Conservation (phyloP, 1,139 yeast species). For the Suhomyces coccinellae region DNA sequence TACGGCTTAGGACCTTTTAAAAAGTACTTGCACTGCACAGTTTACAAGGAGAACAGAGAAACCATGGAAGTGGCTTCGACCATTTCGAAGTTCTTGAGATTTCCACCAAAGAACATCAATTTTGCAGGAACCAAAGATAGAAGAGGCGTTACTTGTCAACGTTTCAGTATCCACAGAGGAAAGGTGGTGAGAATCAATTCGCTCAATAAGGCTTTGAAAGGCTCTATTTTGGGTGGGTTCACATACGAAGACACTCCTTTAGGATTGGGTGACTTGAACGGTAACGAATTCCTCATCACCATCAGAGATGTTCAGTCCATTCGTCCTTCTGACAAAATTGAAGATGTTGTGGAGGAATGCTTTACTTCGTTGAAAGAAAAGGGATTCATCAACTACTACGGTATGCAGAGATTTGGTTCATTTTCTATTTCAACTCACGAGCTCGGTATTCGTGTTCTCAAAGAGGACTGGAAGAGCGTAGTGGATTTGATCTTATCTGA, state of each 20-base stretch:
- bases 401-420: conserved; percentile 97
- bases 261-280: conserved; percentile 77
- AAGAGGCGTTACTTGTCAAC: conserved; percentile 92
- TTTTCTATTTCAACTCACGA: conserved; percentile 89
- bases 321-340: conserved; percentile 33
- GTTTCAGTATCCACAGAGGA: conserved; percentile 67
- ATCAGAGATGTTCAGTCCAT: conserved; percentile 63
- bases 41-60: conserved; percentile 93
- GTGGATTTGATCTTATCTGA: conserved; percentile 77
- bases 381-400: conserved; percentile 92
- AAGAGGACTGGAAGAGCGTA: conserved; percentile 77
- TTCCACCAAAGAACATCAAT: conserved; percentile 67
- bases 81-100: conserved; percentile 68
- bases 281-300: conserved; percentile 85
- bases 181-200: conserved; percentile 78
- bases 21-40: conserved; percentile 70
- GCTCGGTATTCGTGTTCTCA: conserved; percentile 71
- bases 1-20: conserved; percentile 70
- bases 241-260: conserved; percentile 63
- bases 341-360: conserved; percentile 49
- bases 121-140: conserved; percentile 97
- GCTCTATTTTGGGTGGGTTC: conserved; percentile 76
- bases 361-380: conserved; percentile 57
- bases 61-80: conserved; percentile 92
- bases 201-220: conserved; percentile 71